Base-by-base conservation (phyloP, 306 rosid genomes). In the Neltuma alba region DNA sequence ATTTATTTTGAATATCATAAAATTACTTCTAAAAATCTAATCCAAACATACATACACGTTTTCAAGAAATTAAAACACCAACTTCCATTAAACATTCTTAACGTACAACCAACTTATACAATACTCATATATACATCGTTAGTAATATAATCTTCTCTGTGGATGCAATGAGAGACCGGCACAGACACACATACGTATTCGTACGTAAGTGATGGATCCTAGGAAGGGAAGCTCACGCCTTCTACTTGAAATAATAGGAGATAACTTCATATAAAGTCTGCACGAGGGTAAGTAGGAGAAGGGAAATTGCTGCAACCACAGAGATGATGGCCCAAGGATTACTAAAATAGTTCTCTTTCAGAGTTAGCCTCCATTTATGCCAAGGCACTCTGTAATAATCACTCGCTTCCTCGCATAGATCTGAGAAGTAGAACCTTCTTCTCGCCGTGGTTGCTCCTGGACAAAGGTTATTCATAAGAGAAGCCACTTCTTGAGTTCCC, bases 381-480 rank as follows among this genome's bases (percentile, higher is more conserved):
- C 71, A 66, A 2, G 31, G 31, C 23, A 7, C 28, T 66, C 7
- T 66, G 42, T 36, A 66, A 40, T 66, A 66, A 3, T 9, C 47
- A n/a, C 37, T 3, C 71, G n/a, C 6, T 1, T 66, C 12, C 47
- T 37, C 47, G 37, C 72, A 66, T 1, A 66, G 30, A 9, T 66
- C 31, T 18, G 72, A 18, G 30, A 66, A 66, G 4, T 68, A 45
- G 77, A 77, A 67, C 7, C 66, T 57, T 4, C 14, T 2, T 9
- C 5, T 5, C 12, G 41, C 12, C 3, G 57, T 9, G 0, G 11
- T 5, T 7, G 9, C 23, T 25, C 83, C 81, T 11, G 27, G 65
- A 0, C 31, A 70, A 9, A 86, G 76, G 7, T 31, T 69, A 63
- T 80, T 77, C 0, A 86, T 62, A 1, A 77, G 0, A n/a, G 70